Evolutionary conservation across 2,329 filamentous ascomycete genomes (phyloP).

Genomic region (Colletotrichum agaves): DNA sequence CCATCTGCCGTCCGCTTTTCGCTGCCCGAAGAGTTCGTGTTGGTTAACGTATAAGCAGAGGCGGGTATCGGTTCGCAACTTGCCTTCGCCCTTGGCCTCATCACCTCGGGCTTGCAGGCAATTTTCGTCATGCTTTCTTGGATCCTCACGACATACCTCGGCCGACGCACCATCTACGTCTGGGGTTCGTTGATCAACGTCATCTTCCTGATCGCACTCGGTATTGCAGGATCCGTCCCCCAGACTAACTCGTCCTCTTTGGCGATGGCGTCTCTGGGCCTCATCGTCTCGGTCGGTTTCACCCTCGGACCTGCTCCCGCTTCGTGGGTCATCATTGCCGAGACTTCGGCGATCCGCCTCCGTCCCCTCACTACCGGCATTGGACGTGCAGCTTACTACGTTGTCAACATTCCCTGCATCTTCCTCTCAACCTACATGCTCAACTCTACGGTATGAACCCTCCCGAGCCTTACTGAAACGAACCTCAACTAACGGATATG

Average conservation of each 20-base stretch:
- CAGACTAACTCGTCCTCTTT: conserved; percentile 52
- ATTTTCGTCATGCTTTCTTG: conserved; percentile 75
- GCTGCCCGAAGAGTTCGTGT: background rate
- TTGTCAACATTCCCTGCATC: conserved; percentile 73
- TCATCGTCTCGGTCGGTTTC: conserved; percentile 74
- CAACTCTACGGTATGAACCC: conserved; percentile 56
- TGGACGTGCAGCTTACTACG: conserved; percentile 72
- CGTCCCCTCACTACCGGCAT: conserved; percentile 73
- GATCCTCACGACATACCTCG: conserved; percentile 72
- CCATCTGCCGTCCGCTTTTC: background rate
- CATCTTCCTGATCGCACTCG: conserved; percentile 65
- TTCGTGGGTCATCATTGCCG: conserved; percentile 74
- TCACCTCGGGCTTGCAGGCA: conserved; percentile 71
- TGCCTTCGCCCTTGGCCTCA: conserved; percentile 71
- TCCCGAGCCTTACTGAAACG: background rate
- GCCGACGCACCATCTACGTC: conserved; percentile 72
- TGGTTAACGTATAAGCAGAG: conserved; percentile 54
- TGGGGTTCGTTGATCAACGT: conserved; percentile 67
- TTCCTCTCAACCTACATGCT: conserved; percentile 71
- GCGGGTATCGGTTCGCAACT: conserved; percentile 65
- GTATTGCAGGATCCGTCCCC: conserved; percentile 64
- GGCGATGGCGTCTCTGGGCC: conserved; percentile 70
- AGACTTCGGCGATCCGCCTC: conserved; percentile 73
- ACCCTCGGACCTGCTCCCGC: conserved; percentile 70
- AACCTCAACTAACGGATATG: conserved; percentile 40